Percentiles rank a stretch among this genome's conserved stretches.
These are phyloP conservation scores for Penicillium verhagenii DNA, from an alignment of 495 filamentous ascomycete species.

Conservation along the genomic window DNA sequence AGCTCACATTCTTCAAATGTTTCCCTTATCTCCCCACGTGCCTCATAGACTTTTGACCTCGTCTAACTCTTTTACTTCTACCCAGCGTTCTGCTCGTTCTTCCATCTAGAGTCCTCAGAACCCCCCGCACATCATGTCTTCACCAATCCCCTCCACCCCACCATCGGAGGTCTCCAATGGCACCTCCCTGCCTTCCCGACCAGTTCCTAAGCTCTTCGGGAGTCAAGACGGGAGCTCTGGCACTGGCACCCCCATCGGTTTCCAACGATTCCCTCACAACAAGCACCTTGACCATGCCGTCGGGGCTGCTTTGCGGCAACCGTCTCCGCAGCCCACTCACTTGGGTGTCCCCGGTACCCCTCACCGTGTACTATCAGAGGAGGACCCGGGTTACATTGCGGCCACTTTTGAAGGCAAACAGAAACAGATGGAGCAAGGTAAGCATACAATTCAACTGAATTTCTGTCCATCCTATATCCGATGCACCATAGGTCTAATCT, in stretches of 20 bases:
- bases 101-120: slow-evolving; percentile 13
- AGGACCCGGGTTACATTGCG: slow-evolving; percentile 93
- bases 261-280: slow-evolving; percentile 54
- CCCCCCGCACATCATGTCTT: no score
- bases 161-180: slow-evolving; percentile 35
- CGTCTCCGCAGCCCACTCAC: slow-evolving; percentile 91
- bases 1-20: slow-evolving; percentile 3
- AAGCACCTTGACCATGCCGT: slow-evolving; percentile 63
- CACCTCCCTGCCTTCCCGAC: slow-evolving; percentile 31
- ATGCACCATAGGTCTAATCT: background rate
- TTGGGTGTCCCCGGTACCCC: slow-evolving; percentile 69
- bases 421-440: slow-evolving; percentile 88
- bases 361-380: slow-evolving; percentile 72
- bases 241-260: slow-evolving; percentile 46
- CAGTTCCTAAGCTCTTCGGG: slow-evolving; percentile 36
- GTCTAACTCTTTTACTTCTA: slow-evolving; percentile 12
- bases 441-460: slow-evolving; percentile 30
- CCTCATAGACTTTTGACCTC: slow-evolving; percentile 2
- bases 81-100: slow-evolving; percentile 20
- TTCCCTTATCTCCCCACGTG: slow-evolving; percentile 13
- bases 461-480: slow-evolving; percentile 12
- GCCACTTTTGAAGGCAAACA: slow-evolving; percentile 93
- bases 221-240: slow-evolving; percentile 42
- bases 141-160: slow-evolving; percentile 33
- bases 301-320: slow-evolving; percentile 58